Base-by-base conservation (phyloP, 371 early-diverging fungal species). In the Mucor lusitanicus region DNA sequence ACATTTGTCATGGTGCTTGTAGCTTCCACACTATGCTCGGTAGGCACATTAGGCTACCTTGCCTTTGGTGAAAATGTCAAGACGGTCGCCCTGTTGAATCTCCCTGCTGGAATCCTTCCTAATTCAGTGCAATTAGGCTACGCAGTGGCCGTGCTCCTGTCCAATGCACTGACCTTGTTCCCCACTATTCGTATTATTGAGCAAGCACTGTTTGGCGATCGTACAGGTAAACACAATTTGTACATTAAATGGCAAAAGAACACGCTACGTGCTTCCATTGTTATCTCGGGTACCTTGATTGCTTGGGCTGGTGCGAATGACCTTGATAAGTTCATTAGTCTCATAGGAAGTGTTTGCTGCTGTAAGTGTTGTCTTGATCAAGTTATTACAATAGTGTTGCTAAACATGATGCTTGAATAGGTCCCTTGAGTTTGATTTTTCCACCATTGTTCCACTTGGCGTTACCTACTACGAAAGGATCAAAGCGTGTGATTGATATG, bases 101-200 rank as follows among this genome's bases (percentile, higher is more conserved):
- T 97, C 60, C 95, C 95, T 8, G 82, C 84, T 53, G 82, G 83
- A 44, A 76, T 77, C 3, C 69, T 81, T 33, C 75, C 77, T 44
- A 84, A 80, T 50, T 72, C 83, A 6, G 82, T 96, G 53, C 95
- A 96, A 74, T 69, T 92, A 54, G 78, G 95, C 27, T 97, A 97
- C 79, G 91, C 91, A 5, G 66, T 95, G 21, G 97, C 97, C 37
- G 94, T 97, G 46, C 81, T 95, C 61, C 82, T 95, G 57, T 92
- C 94, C 3, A 94, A 94, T 61, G 96, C 95, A 0, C 69, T 97
- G 37, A 88, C 87, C 46, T 79, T 95, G 28, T 97, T 95, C 71
- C 96, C 97, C 2, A 90, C 93, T 13, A 92, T 95, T 67, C 88
- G 92, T 62, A 96, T 97, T 68, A 84, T 94, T 59, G 96, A 96